phyloP scores from a whole-genome alignment of 2,329 filamentous ascomycete genomes.

The Botrytis cinerea region DNA sequence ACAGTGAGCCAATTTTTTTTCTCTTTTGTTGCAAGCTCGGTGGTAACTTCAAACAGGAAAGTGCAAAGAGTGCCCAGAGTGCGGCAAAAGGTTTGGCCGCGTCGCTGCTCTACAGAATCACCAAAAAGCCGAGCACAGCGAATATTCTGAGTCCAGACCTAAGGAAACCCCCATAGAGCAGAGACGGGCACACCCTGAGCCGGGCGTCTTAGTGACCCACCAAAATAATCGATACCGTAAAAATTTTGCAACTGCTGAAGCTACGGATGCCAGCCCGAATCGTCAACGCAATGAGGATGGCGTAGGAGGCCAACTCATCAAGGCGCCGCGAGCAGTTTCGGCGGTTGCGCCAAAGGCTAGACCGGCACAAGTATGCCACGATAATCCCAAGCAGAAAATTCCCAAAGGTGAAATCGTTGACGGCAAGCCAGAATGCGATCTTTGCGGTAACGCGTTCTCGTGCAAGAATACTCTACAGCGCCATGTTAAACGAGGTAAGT shows the following conservation, averaged over 20 bases:
- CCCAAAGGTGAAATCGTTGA: not conserved
- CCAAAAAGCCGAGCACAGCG: not conserved
- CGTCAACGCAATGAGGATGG: not conserved
- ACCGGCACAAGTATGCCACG: not conserved
- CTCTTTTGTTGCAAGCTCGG: no score
- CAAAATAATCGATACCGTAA: not conserved
- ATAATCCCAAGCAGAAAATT: not conserved
- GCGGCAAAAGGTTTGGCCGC: not conserved
- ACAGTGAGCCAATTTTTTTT: not conserved
- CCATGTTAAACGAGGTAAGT: not conserved
- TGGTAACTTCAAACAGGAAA: not conserved
- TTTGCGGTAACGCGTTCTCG: not conserved
- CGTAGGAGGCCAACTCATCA: not conserved
- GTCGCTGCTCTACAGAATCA: not conserved
- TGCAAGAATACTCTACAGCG: not conserved
- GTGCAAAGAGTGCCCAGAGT: conserved; percentile 9
- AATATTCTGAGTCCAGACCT: not conserved
- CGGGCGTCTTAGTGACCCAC: not conserved
- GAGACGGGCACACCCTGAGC: not conserved
- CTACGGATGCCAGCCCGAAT: not conserved
- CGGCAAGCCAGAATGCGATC: not conserved
- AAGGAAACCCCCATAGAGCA: not conserved
- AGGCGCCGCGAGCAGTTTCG: not conserved
- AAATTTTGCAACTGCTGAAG: not conserved
- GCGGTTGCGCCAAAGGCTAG: not conserved